Base-by-base conservation (phyloP, 2,329 filamentous ascomycete genomes). In the Cytospora piceae region DNA sequence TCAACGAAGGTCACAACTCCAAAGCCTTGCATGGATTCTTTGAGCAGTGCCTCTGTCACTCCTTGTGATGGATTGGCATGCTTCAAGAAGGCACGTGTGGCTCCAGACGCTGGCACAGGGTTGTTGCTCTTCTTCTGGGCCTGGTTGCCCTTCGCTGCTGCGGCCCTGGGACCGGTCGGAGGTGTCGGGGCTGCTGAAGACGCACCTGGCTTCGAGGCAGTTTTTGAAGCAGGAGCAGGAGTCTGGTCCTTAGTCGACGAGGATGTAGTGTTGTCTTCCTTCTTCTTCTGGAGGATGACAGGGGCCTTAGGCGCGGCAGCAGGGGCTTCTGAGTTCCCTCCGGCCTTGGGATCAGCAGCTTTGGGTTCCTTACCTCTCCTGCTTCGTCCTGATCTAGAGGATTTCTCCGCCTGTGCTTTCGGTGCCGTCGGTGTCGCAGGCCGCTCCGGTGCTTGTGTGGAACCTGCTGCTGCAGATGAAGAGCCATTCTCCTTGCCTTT, bases 1-100 rank as follows among this genome's bases (percentile, higher is more conserved):
- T 97, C 94, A 22, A 97, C 92, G 70, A 87, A 90, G 0, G 86
- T 86, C 55, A 97, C 86, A 1, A 85, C 77, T 1, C 94, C 94
- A 71, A 93, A 96, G 0, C 80, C 77, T 54, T 88, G 84, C 74
- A 98, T 87, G 0, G 91, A 88, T 70, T 90, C 85, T 71, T 90
- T 88, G 1, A 98, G 86, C 0, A 93, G 78, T 0, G 89, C 80
- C 73, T 97, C 94, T 0, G 93, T 97, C 56, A 97, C 91, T 17
- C 94, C 94, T 74, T 97, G 94, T 0, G 93, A 95, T 14, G 92
- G 87, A 74, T 96, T 97, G 60, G 90, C 90, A 71, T 93, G 90
- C 76, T 94, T 94, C 67, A 94, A 81, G 73, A 94, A 94, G 24
- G 88, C 90, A 58, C 91, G 89, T 20, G 85, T 86, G 9, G 84